These are phyloP conservation scores for Flagelloscypha sp. DNA, from an alignment of 768 basidiomycete genomes.

Conservation along the genomic window DNA sequence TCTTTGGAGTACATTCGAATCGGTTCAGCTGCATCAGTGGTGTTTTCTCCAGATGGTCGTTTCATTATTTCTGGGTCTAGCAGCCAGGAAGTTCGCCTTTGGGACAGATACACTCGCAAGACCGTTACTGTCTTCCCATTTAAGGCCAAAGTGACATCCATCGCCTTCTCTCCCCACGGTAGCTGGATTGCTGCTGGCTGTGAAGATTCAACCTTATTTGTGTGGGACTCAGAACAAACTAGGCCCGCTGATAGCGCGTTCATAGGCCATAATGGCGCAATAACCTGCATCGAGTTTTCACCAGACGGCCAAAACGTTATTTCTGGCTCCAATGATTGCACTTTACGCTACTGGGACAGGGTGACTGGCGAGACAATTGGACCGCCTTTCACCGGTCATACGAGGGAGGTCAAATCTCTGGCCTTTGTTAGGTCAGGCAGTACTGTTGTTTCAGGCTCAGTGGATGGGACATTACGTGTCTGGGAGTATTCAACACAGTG, in stretches of 20 bases:
- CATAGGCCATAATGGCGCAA: slow-evolving; percentile 10
- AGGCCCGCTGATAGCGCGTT: no score
- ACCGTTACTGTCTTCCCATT: slow-evolving; percentile 37
- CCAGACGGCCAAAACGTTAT: slow-evolving; percentile 14
- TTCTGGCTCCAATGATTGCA: slow-evolving; percentile 13
- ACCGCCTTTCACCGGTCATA: slow-evolving; percentile 7
- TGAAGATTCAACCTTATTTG: slow-evolving; percentile 2
- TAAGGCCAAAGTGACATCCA: slow-evolving; percentile 19
- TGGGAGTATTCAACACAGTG: slow-evolving; percentile 85
- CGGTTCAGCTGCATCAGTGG: slow-evolving; percentile 1
- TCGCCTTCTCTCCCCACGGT: slow-evolving; percentile 10
- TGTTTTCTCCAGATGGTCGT: slow-evolving; percentile 7
- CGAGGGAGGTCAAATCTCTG: slow-evolving; percentile 4
- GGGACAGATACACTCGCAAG: no score
- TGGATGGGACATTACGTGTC: slow-evolving; percentile 85
- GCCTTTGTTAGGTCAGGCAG: no score
- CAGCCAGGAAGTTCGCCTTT: slow-evolving; percentile 8
- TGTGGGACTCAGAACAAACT: slow-evolving; percentile 23
- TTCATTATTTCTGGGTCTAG: slow-evolving; percentile 6
- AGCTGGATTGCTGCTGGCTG: slow-evolving; percentile 7
- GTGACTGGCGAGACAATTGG: not conserved
- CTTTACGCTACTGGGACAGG: slow-evolving; percentile 12
- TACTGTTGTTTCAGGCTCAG: no score
- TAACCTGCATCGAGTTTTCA: slow-evolving; percentile 11
- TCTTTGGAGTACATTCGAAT: no score